A percentile compares a stretch with the other conserved stretches of the same genome.
These are phyloP conservation scores for Drosera spatulata DNA, from an alignment of 179 eudicot genomes.

Conservation along the genomic window DNA sequence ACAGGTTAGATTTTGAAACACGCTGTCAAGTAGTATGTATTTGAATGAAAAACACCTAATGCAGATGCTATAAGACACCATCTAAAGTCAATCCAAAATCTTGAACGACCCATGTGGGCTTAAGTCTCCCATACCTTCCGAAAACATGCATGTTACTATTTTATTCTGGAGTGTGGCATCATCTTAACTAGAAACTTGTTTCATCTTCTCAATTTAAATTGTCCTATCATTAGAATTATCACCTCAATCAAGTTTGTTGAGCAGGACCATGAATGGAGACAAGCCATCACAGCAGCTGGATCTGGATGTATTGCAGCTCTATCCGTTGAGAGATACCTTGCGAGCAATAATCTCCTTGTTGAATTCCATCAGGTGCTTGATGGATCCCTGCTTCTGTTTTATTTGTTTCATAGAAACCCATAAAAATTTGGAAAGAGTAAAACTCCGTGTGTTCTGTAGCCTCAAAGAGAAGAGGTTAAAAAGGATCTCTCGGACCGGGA, in stretches of 20 bases:
- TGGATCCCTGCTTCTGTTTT: background rate
- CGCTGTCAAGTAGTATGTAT: too few species aligned
- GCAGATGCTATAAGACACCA: too few species aligned
- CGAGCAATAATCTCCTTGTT: conserved; percentile 68
- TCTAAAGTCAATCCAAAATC: too few species aligned
- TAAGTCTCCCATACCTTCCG: too few species aligned
- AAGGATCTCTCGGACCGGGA: conserved; percentile 68
- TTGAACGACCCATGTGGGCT: too few species aligned
- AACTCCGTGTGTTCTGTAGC: conserved; percentile 22
- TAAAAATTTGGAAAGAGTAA: too few species aligned
- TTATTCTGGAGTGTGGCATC: too few species aligned
- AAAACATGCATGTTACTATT: too few species aligned
- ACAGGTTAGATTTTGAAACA: too few species aligned
- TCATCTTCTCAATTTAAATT: too few species aligned
- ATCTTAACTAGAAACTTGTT: too few species aligned
- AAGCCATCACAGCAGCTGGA: conserved; percentile 98
- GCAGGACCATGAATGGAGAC: conserved; percentile 99
- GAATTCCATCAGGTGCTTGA: conserved; percentile 92
- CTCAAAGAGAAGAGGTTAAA: conserved; percentile 69
- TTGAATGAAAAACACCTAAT: too few species aligned
- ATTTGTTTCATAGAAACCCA: background rate
- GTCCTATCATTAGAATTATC: background rate
- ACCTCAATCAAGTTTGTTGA: conserved; percentile 3
- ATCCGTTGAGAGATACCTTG: conserved; percentile 95
- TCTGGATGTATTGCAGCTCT: conserved; percentile 98